These are phyloP conservation scores for Fusarium humuli DNA, from an alignment of 2,329 filamentous ascomycete species.

Conservation along the genomic window DNA sequence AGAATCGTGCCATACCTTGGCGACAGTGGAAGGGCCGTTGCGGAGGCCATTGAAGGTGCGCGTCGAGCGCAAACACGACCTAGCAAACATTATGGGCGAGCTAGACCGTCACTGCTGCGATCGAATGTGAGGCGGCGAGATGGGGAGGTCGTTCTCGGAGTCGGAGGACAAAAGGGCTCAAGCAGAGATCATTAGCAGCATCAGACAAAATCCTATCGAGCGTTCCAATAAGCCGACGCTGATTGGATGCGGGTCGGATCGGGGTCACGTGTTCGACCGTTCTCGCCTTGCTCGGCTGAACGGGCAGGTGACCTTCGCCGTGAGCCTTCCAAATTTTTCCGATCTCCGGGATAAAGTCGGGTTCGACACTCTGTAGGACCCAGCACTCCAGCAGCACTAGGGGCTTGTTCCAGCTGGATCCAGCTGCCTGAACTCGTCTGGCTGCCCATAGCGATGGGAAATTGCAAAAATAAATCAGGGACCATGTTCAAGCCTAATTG, in stretches of 20 bases:
- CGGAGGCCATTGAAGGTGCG: conserved; percentile 84
- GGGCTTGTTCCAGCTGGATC: neutral
- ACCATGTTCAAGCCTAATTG: conserved; percentile 18
- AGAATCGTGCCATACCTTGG: conserved; percentile 74
- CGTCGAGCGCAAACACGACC: conserved; percentile 89
- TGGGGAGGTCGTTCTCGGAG: conserved; percentile 54
- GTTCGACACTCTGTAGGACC: conserved; percentile 8
- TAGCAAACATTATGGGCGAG: conserved; percentile 85
- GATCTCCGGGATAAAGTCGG: conserved; percentile 35
- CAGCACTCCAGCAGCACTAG: neutral
- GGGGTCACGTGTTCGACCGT: conserved; percentile 50
- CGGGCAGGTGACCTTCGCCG: conserved; percentile 31
- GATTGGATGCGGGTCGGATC: conserved; percentile 54
- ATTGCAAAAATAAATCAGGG: conserved; percentile 9
- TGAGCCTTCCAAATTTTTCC: conserved; percentile 38
- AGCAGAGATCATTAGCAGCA: conserved; percentile 52
- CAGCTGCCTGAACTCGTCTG: neutral
- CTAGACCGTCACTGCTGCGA: conserved; percentile 55
- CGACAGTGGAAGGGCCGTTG: conserved; percentile 77
- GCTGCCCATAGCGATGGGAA: conserved; percentile 32
- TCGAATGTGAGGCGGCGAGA: conserved; percentile 52
- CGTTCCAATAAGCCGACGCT: conserved; percentile 58
- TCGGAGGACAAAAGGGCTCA: conserved; percentile 56
- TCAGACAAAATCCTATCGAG: conserved; percentile 56
- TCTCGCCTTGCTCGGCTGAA: conserved; percentile 40